Evolutionary conservation across 1,284 basidiomycete species (phyloP).

Genomic region (Paramarasmius palmivorus): DNA sequence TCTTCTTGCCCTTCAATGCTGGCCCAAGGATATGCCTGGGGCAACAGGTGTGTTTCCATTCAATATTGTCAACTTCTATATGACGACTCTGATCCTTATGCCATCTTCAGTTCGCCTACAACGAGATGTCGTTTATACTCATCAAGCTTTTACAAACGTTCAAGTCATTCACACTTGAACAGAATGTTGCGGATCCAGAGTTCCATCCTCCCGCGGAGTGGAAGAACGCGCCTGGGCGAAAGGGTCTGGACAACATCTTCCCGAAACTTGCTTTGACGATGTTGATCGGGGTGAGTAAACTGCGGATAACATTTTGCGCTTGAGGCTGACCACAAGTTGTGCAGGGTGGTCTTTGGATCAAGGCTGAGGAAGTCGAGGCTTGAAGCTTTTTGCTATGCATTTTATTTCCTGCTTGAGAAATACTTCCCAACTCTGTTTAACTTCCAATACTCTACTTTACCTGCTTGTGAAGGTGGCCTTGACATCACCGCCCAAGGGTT

Average conservation of each 20-base stretch:
- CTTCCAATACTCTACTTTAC: no score
- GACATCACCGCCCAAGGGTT: no score
- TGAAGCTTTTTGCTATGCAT: no score
- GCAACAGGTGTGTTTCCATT: constrained; percentile 33
- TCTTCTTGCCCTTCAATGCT: constrained; percentile 50
- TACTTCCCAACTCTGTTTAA: no score
- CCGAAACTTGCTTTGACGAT: constrained; percentile 57
- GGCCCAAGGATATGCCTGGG: constrained; percentile 50
- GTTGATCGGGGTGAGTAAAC: constrained; percentile 46
- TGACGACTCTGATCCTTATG: not conserved
- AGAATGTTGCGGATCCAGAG: constrained; percentile 43
- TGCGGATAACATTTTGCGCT: not conserved
- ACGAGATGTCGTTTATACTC: constrained; percentile 67
- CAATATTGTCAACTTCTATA: not conserved
- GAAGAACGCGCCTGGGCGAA: constrained; percentile 40
- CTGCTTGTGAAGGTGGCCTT: no score
- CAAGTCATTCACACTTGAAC: constrained; percentile 45
- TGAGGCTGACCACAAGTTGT: not conserved
- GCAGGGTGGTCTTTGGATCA: no score
- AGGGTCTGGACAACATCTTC: constrained; percentile 48
- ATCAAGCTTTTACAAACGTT: constrained; percentile 65
- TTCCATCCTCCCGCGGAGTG: constrained; percentile 45
- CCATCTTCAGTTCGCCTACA: constrained; percentile 58
- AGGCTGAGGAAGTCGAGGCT: no score
- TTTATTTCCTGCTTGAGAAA: no score